A percentile compares a stretch with the other conserved stretches of the same genome.
Conservation (phyloP, 2,329 filamentous ascomycete species). For the Chaetoscypha palmicola region DNA sequence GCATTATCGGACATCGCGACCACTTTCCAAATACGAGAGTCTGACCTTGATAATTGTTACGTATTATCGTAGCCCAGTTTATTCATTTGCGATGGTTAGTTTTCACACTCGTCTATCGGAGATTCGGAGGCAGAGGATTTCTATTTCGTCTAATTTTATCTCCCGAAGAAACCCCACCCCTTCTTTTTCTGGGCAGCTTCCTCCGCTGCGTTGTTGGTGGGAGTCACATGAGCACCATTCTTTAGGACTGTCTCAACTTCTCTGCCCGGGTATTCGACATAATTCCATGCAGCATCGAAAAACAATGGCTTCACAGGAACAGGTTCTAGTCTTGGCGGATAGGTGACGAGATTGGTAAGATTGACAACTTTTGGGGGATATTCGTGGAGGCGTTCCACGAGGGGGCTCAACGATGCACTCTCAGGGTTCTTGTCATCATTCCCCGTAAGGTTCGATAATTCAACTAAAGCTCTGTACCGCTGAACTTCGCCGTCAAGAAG, state of each 20-base stretch:
- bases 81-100: neutral
- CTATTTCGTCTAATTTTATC: no score
- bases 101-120: neutral
- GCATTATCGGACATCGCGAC: no score
- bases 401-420: constrained; percentile 40
- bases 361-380: constrained; percentile 67
- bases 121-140: neutral
- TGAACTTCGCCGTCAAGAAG: constrained; percentile 67
- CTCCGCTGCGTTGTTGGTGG: constrained; percentile 30
- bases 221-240: no score
- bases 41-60: no score
- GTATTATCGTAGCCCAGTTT: no score
- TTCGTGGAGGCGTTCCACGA: constrained; percentile 68
- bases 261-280: constrained; percentile 81
- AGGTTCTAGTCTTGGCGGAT: constrained; percentile 74
- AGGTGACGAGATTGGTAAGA: constrained; percentile 73
- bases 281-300: constrained; percentile 95
- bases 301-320: constrained; percentile 93
- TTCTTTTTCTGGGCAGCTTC: constrained; percentile 49
- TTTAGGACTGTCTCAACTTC: constrained; percentile 30
- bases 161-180: constrained; percentile 74
- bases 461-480: constrained; percentile 77
- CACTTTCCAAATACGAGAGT: no score
- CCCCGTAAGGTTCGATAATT: constrained; percentile 60
- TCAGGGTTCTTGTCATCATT: constrained; percentile 31